A percentile compares a stretch with the other conserved stretches of the same genome.
These are phyloP conservation scores for Diaporthe nobilis DNA, from an alignment of 2,329 filamentous ascomycete genomes.

Conservation along the genomic window DNA sequence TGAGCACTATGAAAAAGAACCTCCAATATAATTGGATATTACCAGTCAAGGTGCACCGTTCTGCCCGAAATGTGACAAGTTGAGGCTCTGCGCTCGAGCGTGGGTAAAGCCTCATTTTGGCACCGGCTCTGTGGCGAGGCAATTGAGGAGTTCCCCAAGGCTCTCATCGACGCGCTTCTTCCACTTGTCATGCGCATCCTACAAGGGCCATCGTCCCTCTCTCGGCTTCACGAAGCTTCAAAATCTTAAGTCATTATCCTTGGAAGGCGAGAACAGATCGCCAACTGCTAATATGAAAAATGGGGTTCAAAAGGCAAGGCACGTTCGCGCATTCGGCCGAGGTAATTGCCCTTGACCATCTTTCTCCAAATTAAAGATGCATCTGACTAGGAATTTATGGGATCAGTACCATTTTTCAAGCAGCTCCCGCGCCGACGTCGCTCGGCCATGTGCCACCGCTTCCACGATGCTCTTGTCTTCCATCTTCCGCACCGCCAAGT, in stretches of 20 bases:
- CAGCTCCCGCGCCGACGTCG: not conserved
- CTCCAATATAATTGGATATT: not conserved
- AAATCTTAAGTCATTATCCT: not conserved
- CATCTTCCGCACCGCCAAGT: not conserved
- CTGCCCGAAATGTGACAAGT: not conserved
- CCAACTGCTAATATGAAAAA: not conserved
- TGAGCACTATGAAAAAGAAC: not conserved
- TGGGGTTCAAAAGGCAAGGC: not conserved
- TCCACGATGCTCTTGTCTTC: not conserved
- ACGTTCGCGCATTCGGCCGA: not conserved
- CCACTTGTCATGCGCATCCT: too few species aligned
- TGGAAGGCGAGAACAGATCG: not conserved
- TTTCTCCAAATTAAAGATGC: too few species aligned
- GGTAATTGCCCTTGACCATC: not conserved
- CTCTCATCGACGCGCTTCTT: not conserved
- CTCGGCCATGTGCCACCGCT: not conserved
- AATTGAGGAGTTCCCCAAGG: not conserved
- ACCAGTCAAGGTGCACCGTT: not conserved
- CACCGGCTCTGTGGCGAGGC: too few species aligned
- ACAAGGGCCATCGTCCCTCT: not conserved
- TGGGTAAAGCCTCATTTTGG: too few species aligned
- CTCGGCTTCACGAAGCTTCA: not conserved
- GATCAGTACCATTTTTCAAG: conserved; percentile 8
- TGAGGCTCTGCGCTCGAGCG: not conserved
- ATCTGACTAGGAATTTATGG: not conserved